phyloP scores from a whole-genome alignment of 2,329 filamentous ascomycete genomes.

The Aspergillus ibericus region DNA sequence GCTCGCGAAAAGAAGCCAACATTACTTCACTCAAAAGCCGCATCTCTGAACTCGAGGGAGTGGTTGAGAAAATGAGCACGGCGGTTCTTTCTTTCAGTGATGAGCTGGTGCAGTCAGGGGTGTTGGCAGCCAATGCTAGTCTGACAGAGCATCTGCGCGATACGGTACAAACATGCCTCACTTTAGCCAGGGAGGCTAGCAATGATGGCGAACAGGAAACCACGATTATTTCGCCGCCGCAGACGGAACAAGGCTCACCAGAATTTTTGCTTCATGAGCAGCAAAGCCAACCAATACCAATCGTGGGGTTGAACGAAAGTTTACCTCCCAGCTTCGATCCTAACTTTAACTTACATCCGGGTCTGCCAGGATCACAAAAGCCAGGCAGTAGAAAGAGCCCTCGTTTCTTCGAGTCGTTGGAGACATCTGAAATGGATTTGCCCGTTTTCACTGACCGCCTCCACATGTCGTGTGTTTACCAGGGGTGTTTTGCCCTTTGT shows the following conservation, averaged over 20 bases:
- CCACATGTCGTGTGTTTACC: conserved; percentile 21
- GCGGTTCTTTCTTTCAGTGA: conserved; percentile 25
- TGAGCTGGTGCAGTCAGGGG: conserved; percentile 22
- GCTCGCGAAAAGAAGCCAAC: conserved; percentile 26
- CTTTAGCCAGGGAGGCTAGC: conserved; percentile 11
- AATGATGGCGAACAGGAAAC: conserved; percentile 2
- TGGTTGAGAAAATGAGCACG: conserved; percentile 25
- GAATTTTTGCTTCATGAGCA: background rate
- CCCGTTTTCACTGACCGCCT: conserved; percentile 20
- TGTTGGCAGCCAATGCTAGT: conserved; percentile 18
- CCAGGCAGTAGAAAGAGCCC: background rate
- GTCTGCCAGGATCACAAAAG: background rate
- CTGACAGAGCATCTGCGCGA: conserved; percentile 18
- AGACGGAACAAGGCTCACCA: background rate
- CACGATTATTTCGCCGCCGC: background rate
- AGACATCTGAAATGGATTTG: conserved; percentile 16
- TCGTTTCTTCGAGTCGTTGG: background rate
- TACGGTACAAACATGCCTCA: conserved; percentile 22
- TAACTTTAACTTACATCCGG: background rate
- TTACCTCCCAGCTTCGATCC: background rate
- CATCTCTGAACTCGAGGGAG: conserved; percentile 19
- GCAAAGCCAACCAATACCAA: background rate
- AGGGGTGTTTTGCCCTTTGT: conserved; percentile 18
- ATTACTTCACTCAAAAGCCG: conserved; percentile 20
- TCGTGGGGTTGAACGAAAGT: conserved; percentile 10